Percentiles rank a stretch among this genome's conserved stretches.
These are phyloP conservation scores for Gossypium rotundifolium DNA, from an alignment of 345 rosid genomes.

Conservation along the genomic window DNA sequence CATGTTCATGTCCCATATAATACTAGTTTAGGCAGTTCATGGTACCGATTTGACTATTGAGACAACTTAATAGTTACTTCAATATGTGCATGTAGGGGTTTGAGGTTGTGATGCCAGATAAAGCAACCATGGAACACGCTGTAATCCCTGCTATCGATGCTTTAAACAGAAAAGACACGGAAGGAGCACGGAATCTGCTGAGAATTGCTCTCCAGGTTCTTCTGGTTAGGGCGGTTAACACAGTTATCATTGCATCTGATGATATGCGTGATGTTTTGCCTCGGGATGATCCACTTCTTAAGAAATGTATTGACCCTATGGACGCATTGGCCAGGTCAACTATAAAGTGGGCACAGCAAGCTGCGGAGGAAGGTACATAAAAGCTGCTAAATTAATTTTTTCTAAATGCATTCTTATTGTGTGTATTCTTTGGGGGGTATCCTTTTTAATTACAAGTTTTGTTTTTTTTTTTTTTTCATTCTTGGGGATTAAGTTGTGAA, in stretches of 20 bases:
- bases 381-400: neutral
- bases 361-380: conserved; percentile 3
- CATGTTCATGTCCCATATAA: neutral
- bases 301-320: conserved; percentile 57
- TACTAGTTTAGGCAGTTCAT: neutral
- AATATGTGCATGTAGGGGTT: conserved; percentile 41
- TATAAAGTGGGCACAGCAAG: conserved; percentile 38
- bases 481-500: conserved; percentile 1
- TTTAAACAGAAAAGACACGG: conserved; percentile 41
- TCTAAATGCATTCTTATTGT: neutral
- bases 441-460: neutral
- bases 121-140: conserved; percentile 48
- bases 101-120: conserved; percentile 65
- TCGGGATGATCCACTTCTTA: conserved; percentile 46
- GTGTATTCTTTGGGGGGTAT: neutral
- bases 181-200: conserved; percentile 52
- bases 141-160: conserved; percentile 47
- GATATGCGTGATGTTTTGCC: conserved; percentile 50
- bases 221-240: conserved; percentile 50
- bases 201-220: conserved; percentile 59
- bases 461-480: neutral
- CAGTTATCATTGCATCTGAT: conserved; percentile 54
- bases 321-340: conserved; percentile 54
- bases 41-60: neutral
- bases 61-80: neutral